Evolutionary conservation across 306 rosid genomes (phyloP).

Genomic region (Lotus japonicus): DNA sequence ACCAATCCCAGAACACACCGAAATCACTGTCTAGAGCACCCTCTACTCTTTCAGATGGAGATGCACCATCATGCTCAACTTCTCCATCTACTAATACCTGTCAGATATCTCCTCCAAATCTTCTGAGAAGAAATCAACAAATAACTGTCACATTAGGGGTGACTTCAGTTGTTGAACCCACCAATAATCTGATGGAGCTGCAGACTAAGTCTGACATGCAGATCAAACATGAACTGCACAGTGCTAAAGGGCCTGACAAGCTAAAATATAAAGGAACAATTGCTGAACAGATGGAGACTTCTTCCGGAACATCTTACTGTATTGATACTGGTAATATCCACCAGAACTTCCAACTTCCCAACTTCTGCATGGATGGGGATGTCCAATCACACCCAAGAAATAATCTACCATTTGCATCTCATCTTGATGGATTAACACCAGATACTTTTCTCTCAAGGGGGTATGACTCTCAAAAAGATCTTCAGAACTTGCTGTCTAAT

Average conservation of each 20-base stretch:
- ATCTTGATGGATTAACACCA: constrained; percentile 71
- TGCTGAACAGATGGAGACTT: constrained; percentile 78
- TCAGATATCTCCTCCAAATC: constrained; percentile 55
- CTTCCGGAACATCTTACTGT: constrained; percentile 87
- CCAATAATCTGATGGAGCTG: constrained; percentile 56
- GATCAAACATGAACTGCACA: constrained; percentile 59
- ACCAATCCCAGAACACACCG: constrained; percentile 60
- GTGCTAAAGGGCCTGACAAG: constrained; percentile 64
- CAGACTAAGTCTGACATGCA: constrained; percentile 61
- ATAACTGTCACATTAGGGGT: constrained; percentile 45
- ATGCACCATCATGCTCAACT: constrained; percentile 90
- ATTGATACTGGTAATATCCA: constrained; percentile 78
- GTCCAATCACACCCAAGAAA: constrained; percentile 68
- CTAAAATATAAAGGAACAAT: constrained; percentile 57
- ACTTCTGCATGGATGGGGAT: constrained; percentile 77
- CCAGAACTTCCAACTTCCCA: constrained; percentile 67
- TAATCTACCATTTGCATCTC: constrained; percentile 56
- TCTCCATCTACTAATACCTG: constrained; percentile 83
- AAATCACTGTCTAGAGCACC: constrained; percentile 67
- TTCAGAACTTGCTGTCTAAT: constrained; percentile 85
- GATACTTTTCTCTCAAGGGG: constrained; percentile 87
- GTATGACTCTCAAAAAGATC: constrained; percentile 86
- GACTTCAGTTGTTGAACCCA: constrained; percentile 47
- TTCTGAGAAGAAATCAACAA: constrained; percentile 61
- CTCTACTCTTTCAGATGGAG: constrained; percentile 72